Evolutionary conservation across 371 early-diverging fungal species (phyloP).

Genomic region (Batkoa obscura): DNA sequence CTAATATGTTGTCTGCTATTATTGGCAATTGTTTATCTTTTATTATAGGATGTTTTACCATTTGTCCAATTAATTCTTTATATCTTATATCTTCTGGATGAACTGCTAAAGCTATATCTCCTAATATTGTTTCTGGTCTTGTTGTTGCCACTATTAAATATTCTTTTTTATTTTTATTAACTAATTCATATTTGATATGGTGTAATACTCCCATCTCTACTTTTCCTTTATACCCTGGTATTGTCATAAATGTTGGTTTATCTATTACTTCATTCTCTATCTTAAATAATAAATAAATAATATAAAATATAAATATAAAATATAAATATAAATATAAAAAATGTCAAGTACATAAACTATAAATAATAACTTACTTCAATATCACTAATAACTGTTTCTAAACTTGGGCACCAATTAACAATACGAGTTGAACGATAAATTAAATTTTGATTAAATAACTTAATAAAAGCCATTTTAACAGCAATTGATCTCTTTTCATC

Average conservation of each 20-base stretch:
- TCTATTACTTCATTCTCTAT: conserved; percentile 48
- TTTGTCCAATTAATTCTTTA: conserved; percentile 40
- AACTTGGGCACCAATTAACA: conserved; percentile 87
- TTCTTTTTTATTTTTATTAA: conserved; percentile 6
- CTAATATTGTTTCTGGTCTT: conserved; percentile 97
- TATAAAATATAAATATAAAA: background rate
- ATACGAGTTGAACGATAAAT: conserved; percentile 82
- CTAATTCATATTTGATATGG: conserved; percentile 25
- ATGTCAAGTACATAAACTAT: too few species aligned
- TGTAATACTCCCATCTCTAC: conserved; percentile 67
- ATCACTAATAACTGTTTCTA: conserved; percentile 89
- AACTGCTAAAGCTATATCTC: conserved; percentile 93
- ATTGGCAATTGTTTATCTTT: conserved; percentile 66
- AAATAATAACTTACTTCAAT: conserved; percentile 43
- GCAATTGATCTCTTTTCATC: conserved; percentile 52
- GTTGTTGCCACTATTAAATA: conserved; percentile 89
- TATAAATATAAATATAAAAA: too few species aligned
- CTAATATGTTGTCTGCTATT: conserved; percentile 64
- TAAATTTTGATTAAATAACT: conserved; percentile 64
- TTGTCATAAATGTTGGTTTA: conserved; percentile 29
- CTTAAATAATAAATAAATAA: conserved; percentile 8
- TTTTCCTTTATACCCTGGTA: conserved; percentile 54
- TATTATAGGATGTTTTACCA: conserved; percentile 76
- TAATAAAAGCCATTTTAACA: conserved; percentile 78
- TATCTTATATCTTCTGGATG: conserved; percentile 83